Evolutionary conservation across 2,329 filamentous ascomycete species (phyloP).

Genomic region (Stemphylium beticola): DNA sequence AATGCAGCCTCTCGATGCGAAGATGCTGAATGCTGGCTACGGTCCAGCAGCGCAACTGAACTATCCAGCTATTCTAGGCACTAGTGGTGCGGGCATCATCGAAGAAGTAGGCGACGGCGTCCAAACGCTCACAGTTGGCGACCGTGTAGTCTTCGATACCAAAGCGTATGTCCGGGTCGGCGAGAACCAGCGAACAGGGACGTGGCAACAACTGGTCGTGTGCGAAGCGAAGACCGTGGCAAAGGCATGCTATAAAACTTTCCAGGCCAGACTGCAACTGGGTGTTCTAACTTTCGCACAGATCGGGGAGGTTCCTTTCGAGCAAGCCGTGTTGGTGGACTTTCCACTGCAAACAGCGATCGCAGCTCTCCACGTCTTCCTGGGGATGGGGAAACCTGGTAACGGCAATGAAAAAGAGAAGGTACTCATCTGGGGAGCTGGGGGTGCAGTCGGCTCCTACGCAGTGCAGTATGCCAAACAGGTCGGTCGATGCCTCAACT

Average conservation of each 20-base stretch:
- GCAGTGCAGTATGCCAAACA: constrained; percentile 35
- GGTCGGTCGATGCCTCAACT: constrained; percentile 13
- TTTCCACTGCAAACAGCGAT: constrained; percentile 39
- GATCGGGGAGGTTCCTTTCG: constrained; percentile 35
- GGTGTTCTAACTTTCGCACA: constrained; percentile 12
- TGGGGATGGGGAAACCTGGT: constrained; percentile 31
- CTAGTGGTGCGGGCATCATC: constrained; percentile 47
- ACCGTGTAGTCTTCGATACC: constrained; percentile 48
- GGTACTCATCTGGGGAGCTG: constrained; percentile 37
- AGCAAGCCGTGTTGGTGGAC: constrained; percentile 33
- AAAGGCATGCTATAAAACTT: constrained; percentile 17
- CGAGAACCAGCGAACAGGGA: constrained; percentile 28
- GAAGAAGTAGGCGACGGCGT: constrained; percentile 56
- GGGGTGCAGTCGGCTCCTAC: constrained; percentile 36
- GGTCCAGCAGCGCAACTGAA: constrained; percentile 22
- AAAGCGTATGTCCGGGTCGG: constrained; percentile 26
- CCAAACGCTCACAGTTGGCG: constrained; percentile 50
- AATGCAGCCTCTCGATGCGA: constrained; percentile 34
- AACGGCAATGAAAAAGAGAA: constrained; percentile 29
- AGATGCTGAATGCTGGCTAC: constrained; percentile 33
- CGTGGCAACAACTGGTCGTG: constrained; percentile 33
- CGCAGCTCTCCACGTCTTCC: constrained; percentile 34
- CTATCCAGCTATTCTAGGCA: constrained; percentile 28
- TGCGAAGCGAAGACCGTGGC: constrained; percentile 24
- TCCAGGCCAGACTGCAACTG: too few relatives aligned